Evolutionary conservation across 192 early-diverging fungal species (phyloP).

Genomic region (Haplosporangium gracile): DNA sequence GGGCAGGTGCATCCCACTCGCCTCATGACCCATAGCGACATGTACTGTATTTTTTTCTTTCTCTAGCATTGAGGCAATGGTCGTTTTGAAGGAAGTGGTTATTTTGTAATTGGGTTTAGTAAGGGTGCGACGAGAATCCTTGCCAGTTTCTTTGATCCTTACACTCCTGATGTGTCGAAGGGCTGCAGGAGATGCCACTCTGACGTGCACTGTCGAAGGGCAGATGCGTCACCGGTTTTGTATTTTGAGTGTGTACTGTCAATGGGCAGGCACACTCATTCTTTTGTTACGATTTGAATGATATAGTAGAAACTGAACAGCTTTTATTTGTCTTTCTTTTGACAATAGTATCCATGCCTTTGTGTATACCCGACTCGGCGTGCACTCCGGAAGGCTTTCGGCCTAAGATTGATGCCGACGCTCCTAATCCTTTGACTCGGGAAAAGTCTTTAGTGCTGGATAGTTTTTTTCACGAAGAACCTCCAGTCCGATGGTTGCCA

Average conservation of each 20-base stretch:
- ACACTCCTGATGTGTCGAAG: constrained; percentile 30
- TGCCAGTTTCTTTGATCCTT: constrained; percentile 22
- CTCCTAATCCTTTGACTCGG: too few species aligned
- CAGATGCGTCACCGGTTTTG: constrained; percentile 23
- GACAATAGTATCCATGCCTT: too few species aligned
- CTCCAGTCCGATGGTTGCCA: too few species aligned
- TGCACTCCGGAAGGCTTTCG: too few species aligned
- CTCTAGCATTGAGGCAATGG: constrained; percentile 13
- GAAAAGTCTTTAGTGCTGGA: too few species aligned
- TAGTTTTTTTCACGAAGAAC: too few species aligned
- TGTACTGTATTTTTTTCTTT: not conserved
- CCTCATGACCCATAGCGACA: constrained; percentile 9
- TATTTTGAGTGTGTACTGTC: constrained; percentile 21
- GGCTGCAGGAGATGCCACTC: constrained; percentile 26
- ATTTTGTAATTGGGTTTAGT: constrained; percentile 1
- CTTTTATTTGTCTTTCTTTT: too few species aligned
- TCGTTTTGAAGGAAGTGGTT: not conserved
- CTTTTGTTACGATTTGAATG: not conserved
- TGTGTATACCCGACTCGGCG: too few species aligned
- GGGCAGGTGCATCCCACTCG: constrained; percentile 21
- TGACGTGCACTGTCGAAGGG: constrained; percentile 13
- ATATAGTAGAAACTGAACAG: too few species aligned
- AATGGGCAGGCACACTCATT: constrained; percentile 13
- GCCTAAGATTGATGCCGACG: too few species aligned
- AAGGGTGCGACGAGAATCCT: constrained; percentile 24